Evolutionary conservation across 768 basidiomycete species (phyloP).

Genomic region (Tephrocybe sp.): DNA sequence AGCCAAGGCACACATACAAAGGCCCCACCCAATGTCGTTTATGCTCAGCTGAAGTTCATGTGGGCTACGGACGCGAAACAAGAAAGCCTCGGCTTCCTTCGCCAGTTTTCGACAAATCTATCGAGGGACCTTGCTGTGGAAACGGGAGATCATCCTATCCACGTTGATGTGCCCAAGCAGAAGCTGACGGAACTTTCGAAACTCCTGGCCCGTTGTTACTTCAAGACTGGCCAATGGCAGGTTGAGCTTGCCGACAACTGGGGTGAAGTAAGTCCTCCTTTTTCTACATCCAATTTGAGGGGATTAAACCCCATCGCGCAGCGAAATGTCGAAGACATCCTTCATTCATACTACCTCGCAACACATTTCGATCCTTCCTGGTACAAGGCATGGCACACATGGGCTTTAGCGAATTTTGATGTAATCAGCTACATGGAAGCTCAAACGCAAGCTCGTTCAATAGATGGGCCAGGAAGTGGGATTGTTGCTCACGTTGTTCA

Average conservation of each 20-base stretch:
- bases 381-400: conserved; percentile 99
- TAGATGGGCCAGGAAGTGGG: conserved; percentile 57
- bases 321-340: conserved; percentile 78
- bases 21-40: conserved; percentile 94
- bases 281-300: not conserved
- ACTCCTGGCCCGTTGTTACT: conserved; percentile 94
- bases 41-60: conserved; percentile 92
- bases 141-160: conserved; percentile 44
- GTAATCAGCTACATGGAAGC: conserved; percentile 81
- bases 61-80: conserved; percentile 85
- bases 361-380: conserved; percentile 92
- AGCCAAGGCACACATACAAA: conserved; percentile 53
- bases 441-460: conserved; percentile 50
- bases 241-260: conserved; percentile 76
- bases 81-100: conserved; percentile 79
- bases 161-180: conserved; percentile 51
- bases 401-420: conserved; percentile 96
- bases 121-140: conserved; percentile 71
- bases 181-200: conserved; percentile 68
- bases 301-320: conserved; percentile 27
- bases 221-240: conserved; percentile 97
- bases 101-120: conserved; percentile 76
- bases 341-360: conserved; percentile 81
- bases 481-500: conserved; percentile 86
- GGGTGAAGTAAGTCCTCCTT: conserved; percentile 58